These are phyloP conservation scores for Cubamyces sp. DNA, from an alignment of 768 basidiomycete species.

Conservation along the genomic window DNA sequence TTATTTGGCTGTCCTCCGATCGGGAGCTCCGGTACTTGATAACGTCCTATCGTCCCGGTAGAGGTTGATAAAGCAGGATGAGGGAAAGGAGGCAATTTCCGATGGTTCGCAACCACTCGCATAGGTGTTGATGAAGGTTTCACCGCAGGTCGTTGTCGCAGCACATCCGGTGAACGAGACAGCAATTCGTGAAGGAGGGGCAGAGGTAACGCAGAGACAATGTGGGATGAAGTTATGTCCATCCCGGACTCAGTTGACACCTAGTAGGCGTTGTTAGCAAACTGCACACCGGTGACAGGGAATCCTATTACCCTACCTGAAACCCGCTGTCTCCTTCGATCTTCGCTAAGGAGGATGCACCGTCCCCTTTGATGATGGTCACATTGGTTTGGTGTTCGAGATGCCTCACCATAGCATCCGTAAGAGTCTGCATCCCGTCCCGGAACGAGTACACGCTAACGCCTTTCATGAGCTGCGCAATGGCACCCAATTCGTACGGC, in stretches of 20 bases:
- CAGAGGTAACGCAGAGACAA: constrained; percentile 81
- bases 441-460: constrained; percentile 81
- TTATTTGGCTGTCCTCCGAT: neutral
- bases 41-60: neutral
- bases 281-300: too few species aligned
- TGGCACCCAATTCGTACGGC: constrained; percentile 54
- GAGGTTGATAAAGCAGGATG: neutral
- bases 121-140: neutral
- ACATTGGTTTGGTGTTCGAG: constrained; percentile 60
- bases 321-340: constrained; percentile 34
- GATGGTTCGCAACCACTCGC: neutral
- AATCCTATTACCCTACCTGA: constrained; percentile 10
- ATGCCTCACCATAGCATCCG: constrained; percentile 53
- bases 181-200: constrained; percentile 43
- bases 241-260: constrained; percentile 40
- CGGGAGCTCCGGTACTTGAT: neutral
- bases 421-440: constrained; percentile 74
- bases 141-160: neutral
- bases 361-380: constrained; percentile 50
- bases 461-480: constrained; percentile 52
- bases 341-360: constrained; percentile 40
- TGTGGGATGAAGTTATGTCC: constrained; percentile 54
- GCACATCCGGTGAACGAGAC: neutral
- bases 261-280: constrained; percentile 20
- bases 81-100: constrained; percentile 5